Conservation (phyloP, 306 rosid species). For the Bauhinia variegata region DNA sequence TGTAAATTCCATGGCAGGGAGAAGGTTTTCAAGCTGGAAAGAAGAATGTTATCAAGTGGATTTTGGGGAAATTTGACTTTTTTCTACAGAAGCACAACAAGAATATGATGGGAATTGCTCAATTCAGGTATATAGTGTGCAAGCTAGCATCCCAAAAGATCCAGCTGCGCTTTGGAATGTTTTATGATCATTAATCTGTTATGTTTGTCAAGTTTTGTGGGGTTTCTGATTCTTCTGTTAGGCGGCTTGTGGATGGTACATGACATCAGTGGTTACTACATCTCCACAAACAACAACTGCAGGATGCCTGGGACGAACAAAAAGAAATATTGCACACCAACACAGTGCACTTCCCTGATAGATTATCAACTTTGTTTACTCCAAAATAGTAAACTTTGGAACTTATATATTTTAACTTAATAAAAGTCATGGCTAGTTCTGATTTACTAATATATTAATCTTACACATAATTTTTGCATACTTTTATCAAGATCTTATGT, state of each 20-base stretch:
- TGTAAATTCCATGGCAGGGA: too few species aligned
- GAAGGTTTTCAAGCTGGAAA: too few species aligned
- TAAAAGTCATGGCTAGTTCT: background rate
- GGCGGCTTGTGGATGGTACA: conserved; percentile 55
- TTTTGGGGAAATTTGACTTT: conserved; percentile 10
- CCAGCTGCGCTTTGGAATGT: too few species aligned
- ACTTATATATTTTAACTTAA: conserved; percentile 13
- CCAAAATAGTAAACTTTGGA: conserved; percentile 19
- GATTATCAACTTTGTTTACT: conserved; percentile 3
- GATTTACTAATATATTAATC: conserved; percentile 1
- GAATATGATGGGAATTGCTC: too few species aligned
- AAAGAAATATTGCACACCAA: conserved; percentile 37
- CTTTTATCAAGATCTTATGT: conserved; percentile 13
- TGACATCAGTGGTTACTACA: conserved; percentile 42
- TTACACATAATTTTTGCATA: too few species aligned
- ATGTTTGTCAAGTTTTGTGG: too few species aligned
- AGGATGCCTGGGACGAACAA: conserved; percentile 43
- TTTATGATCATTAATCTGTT: too few species aligned
- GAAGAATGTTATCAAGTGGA: conserved; percentile 10
- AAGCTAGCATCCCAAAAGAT: too few species aligned
- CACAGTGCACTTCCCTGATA: conserved; percentile 12
- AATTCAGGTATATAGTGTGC: too few species aligned
- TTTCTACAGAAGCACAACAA: too few species aligned
- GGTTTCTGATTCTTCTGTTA: too few species aligned
- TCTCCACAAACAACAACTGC: conserved; percentile 47